phyloP scores from a whole-genome alignment of 75 land plant species.

The Pseudotsuga menziesii region DNA sequence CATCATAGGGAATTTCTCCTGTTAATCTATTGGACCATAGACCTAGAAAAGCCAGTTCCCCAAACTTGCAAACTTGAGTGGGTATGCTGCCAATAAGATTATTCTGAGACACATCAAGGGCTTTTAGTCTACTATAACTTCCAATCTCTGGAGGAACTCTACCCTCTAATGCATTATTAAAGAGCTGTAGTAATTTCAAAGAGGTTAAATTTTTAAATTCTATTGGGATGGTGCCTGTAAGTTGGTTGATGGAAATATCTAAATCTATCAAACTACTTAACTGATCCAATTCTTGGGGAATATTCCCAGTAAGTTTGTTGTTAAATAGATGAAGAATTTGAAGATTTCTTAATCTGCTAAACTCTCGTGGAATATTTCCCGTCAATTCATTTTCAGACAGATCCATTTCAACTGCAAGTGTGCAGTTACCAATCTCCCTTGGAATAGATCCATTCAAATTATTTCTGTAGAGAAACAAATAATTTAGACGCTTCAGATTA shows the following conservation, averaged over 20 bases:
- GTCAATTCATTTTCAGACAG: conserved; percentile 55
- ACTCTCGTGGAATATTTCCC: conserved; percentile 61
- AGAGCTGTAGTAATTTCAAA: conserved; percentile 49
- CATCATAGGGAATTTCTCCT: conserved; percentile 56
- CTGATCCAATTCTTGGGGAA: conserved; percentile 43
- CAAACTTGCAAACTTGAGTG: conserved; percentile 32
- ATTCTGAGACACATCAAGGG: conserved; percentile 66
- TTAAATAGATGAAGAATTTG: conserved; percentile 44
- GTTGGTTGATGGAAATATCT: conserved; percentile 62
- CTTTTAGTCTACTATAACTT: conserved; percentile 39
- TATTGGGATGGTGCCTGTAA: conserved; percentile 62
- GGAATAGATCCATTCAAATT: conserved; percentile 60
- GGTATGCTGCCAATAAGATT: conserved; percentile 65
- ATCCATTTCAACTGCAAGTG: conserved; percentile 37
- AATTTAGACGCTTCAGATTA: conserved; percentile 31
- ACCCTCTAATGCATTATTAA: conserved; percentile 49
- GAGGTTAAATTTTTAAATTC: conserved; percentile 38
- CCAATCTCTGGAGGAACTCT: conserved; percentile 56
- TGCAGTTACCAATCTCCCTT: conserved; percentile 49
- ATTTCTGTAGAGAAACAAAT: conserved; percentile 50
- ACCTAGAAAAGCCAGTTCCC: conserved; percentile 42
- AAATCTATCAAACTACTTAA: conserved; percentile 46
- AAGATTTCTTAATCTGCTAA: conserved; percentile 41
- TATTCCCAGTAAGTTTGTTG: conserved; percentile 51
- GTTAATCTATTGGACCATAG: conserved; percentile 45